These are phyloP conservation scores for Panaeolus papilionaceus DNA, from an alignment of 768 basidiomycete species.

Conservation along the genomic window DNA sequence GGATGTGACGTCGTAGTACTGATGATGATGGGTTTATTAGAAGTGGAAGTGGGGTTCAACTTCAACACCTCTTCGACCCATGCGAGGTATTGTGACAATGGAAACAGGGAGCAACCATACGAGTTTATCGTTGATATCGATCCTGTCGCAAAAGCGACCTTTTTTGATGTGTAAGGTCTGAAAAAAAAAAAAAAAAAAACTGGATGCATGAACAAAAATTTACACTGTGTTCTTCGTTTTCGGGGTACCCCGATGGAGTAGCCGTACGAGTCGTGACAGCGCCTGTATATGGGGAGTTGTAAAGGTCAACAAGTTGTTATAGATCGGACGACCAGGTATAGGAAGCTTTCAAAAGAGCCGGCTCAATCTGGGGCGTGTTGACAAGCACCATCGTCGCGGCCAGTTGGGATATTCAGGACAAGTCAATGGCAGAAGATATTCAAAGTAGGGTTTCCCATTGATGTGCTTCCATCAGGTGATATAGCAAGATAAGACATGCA, in stretches of 20 bases:
- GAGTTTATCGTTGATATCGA: slow-evolving; percentile 75
- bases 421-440: neutral
- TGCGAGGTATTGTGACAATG: slow-evolving; percentile 66
- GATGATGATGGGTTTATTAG: slow-evolving; percentile 68
- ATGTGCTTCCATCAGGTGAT: slow-evolving; percentile 16
- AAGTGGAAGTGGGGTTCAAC: slow-evolving; percentile 32
- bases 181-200: neutral
- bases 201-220: slow-evolving; percentile 23
- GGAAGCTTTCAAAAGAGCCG: slow-evolving; percentile 78
- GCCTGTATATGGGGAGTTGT: slow-evolving; percentile 70
- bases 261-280: slow-evolving; percentile 85
- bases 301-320: slow-evolving; percentile 68
- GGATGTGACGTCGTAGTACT: slow-evolving; percentile 74
- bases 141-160: slow-evolving; percentile 67
- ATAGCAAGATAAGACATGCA: slow-evolving; percentile 13
- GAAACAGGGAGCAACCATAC: slow-evolving; percentile 87
- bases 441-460: slow-evolving; percentile 10
- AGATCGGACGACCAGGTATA: slow-evolving; percentile 83
- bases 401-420: neutral
- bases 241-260: slow-evolving; percentile 72
- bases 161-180: slow-evolving; percentile 15
- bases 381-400: slow-evolving; percentile 57
- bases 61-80: slow-evolving; percentile 65
- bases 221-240: slow-evolving; percentile 69
- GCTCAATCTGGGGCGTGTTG: slow-evolving; percentile 59